Percentiles rank a stretch among this genome's conserved stretches.
Evolutionary conservation across 495 filamentous ascomycete species (phyloP).

Genomic region (Neurospora sp.): DNA sequence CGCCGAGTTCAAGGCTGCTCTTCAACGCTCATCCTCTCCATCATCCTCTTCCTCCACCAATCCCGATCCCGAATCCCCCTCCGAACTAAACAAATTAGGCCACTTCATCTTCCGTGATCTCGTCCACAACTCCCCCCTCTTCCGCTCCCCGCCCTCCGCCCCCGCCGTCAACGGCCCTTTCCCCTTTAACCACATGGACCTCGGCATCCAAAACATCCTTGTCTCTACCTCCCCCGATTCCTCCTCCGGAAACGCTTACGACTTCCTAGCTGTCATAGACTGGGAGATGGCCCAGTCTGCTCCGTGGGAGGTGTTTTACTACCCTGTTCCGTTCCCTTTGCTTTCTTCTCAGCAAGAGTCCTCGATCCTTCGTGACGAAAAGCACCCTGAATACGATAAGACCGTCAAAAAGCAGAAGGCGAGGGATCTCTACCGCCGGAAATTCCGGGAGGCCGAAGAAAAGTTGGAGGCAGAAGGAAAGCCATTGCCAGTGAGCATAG

Average conservation of each 20-base stretch:
- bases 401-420: not conserved
- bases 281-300: constrained; percentile 21
- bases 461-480: not conserved
- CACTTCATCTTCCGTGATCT: not conserved
- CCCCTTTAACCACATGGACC: constrained; percentile 22
- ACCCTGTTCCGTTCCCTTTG: constrained; percentile 23
- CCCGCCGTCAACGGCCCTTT: constrained; percentile 4
- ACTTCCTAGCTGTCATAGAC: constrained; percentile 23
- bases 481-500: not conserved
- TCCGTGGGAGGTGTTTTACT: constrained; percentile 18
- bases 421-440: not conserved
- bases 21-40: not conserved
- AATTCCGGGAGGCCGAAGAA: not conserved
- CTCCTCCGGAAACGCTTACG: constrained; percentile 8
- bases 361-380: not conserved
- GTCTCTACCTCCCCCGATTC: constrained; percentile 2
- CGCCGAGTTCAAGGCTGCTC: not conserved
- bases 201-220: constrained; percentile 23
- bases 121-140: not conserved
- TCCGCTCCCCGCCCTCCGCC: not conserved
- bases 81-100: not conserved
- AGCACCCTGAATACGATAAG: not conserved
- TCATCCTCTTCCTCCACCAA: not conserved
- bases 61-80: not conserved
- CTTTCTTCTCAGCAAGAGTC: not conserved